These are phyloP conservation scores for Salix brachista DNA, from an alignment of 345 rosid species.

Conservation along the genomic window DNA sequence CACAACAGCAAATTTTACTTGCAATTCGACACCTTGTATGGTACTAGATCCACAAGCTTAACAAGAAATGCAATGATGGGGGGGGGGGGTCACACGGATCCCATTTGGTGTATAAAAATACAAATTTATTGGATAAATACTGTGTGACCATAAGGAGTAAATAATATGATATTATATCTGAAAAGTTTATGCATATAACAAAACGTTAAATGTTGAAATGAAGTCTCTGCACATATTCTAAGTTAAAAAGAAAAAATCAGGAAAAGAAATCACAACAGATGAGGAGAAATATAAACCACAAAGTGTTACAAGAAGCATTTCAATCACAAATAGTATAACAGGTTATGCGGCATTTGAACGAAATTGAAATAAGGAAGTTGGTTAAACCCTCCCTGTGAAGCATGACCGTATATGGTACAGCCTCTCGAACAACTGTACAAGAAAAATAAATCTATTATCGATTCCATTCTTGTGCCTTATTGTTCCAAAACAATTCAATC, in stretches of 20 bases:
- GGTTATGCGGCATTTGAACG: neutral
- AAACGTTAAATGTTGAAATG: neutral
- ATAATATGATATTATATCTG: neutral
- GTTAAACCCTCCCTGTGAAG: neutral
- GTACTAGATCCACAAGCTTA: slow-evolving; percentile 33
- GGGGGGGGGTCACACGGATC: slow-evolving; percentile 2
- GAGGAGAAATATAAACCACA: neutral
- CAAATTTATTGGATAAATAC: neutral
- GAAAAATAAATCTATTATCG: neutral
- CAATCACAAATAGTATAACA: neutral
- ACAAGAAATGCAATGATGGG: slow-evolving; percentile 18
- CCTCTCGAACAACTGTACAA: neutral
- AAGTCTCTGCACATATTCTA: neutral
- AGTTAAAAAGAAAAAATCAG: no score
- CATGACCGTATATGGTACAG: neutral
- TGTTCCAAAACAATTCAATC: neutral
- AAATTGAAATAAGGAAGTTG: neutral
- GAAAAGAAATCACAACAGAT: neutral
- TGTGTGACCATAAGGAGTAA: neutral
- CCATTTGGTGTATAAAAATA: slow-evolving; percentile 7
- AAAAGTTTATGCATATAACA: neutral
- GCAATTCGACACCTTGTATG: slow-evolving; percentile 17
- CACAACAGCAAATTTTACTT: slow-evolving; percentile 26
- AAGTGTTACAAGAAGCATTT: neutral
- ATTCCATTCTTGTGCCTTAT: neutral